Evolutionary conservation across 257 asterid species (phyloP).

Genomic region (Plectranthus barbatus): DNA sequence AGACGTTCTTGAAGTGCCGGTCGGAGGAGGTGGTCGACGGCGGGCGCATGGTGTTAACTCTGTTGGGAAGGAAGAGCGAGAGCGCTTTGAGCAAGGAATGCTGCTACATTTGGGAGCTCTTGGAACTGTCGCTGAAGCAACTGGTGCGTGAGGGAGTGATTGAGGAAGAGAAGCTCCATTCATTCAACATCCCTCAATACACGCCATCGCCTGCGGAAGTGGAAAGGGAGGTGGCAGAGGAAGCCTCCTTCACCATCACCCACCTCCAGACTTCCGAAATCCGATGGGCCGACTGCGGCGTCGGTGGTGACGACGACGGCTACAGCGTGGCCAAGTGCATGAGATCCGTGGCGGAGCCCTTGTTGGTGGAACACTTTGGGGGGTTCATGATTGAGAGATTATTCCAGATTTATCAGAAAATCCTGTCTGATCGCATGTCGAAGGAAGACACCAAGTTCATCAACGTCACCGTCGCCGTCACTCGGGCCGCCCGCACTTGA

Average conservation of each 20-base stretch:
- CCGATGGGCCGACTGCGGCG: conserved; percentile 33
- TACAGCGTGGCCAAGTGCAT: too few relatives aligned
- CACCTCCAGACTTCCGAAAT: conserved; percentile 31
- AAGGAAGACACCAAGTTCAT: too few relatives aligned
- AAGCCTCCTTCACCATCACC: conserved; percentile 41
- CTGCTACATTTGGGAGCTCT: too few relatives aligned
- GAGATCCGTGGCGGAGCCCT: too few relatives aligned
- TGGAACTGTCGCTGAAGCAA: too few relatives aligned
- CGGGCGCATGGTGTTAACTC: conserved; percentile 60
- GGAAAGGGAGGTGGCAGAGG: conserved; percentile 26
- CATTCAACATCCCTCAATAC: too few relatives aligned
- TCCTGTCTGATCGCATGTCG: conserved; percentile 19
- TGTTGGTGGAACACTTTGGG: conserved; percentile 45
- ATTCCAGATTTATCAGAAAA: conserved; percentile 24
- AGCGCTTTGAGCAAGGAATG: too few relatives aligned
- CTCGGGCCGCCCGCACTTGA: background rate
- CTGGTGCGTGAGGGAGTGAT: conserved; percentile 40
- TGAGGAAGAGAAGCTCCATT: too few relatives aligned
- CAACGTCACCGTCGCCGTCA: conserved; percentile 36
- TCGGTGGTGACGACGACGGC: conserved; percentile 22
- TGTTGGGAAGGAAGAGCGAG: conserved; percentile 46
- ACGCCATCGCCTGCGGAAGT: conserved; percentile 47
- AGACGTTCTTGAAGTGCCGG: conserved; percentile 39
- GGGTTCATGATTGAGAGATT: conserved; percentile 27
- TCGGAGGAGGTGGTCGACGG: conserved; percentile 43